Evolutionary conservation across 768 basidiomycete genomes (phyloP).

Genomic region (Botryobasidium botryosum): DNA sequence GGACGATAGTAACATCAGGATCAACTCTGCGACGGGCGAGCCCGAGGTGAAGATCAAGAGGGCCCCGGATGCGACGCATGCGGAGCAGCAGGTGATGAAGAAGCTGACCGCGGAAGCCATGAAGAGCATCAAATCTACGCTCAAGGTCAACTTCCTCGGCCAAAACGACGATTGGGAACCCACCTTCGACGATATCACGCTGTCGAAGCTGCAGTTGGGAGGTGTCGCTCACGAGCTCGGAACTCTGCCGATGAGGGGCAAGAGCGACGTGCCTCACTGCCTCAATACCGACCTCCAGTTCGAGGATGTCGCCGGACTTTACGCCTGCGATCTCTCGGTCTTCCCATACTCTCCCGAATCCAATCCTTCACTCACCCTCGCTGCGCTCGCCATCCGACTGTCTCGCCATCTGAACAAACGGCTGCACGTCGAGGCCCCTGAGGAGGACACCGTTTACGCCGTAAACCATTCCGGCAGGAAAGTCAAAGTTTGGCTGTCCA

Average conservation of each 20-base stretch:
- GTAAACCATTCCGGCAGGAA: slow-evolving; percentile 4
- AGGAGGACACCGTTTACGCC: background rate
- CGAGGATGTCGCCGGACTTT: slow-evolving; percentile 9
- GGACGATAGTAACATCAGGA: slow-evolving; percentile 11
- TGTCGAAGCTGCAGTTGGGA: slow-evolving; percentile 14
- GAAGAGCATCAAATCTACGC: background rate
- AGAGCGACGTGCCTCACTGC: background rate
- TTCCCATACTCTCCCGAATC: slow-evolving; percentile 18
- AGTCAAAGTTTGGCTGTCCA: slow-evolving; percentile 2
- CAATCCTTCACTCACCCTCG: slow-evolving; percentile 18
- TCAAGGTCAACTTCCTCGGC: slow-evolving; percentile 3
- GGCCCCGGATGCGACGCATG: slow-evolving; percentile 5
- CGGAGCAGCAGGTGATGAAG: slow-evolving; percentile 2
- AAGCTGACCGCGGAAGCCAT: background rate
- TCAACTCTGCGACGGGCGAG: slow-evolving; percentile 12
- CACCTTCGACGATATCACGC: slow-evolving; percentile 8
- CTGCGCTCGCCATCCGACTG: slow-evolving; percentile 16
- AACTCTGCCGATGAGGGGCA: slow-evolving; percentile 13
- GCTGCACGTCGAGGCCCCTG: background rate
- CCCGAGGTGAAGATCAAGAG: slow-evolving; percentile 9
- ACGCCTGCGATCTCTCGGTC: slow-evolving; percentile 18
- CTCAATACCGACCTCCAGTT: slow-evolving; percentile 14
- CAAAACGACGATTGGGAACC: background rate
- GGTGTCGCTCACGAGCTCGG: slow-evolving; percentile 19
- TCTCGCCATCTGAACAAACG: slow-evolving; percentile 7